Evolutionary conservation across 2,329 filamentous ascomycete species (phyloP).

Genomic region (Curvularia eragrostidis): DNA sequence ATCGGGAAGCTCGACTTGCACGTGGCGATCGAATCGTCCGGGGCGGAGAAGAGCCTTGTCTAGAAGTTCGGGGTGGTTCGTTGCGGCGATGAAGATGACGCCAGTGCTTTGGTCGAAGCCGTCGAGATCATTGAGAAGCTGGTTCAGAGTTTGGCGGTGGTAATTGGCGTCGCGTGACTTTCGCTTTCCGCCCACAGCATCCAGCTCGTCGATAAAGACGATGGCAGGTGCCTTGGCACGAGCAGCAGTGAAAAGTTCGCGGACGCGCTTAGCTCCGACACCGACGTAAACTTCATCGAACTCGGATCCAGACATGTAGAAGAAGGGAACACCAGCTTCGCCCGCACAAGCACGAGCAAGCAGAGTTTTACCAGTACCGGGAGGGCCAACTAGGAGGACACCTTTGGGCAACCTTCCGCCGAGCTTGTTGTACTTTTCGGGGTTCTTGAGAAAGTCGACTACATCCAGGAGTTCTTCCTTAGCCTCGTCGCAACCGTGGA

Average conservation of each 20-base stretch:
- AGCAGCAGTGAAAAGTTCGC: conserved; percentile 86
- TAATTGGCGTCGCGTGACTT: conserved; percentile 94
- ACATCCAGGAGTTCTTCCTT: conserved; percentile 98
- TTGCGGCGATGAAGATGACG: conserved; percentile 94
- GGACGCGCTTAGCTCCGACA: conserved; percentile 93
- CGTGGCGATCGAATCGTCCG: conserved; percentile 93
- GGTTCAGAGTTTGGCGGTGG: conserved; percentile 96
- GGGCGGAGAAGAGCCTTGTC: conserved; percentile 95
- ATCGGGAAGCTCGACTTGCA: conserved; percentile 87
- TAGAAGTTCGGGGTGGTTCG: conserved; percentile 92
- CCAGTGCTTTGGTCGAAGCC: conserved; percentile 95
- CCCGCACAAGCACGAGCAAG: conserved; percentile 94
- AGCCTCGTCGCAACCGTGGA: conserved; percentile 96
- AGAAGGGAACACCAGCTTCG: conserved; percentile 97
- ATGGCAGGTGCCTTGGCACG: conserved; percentile 88
- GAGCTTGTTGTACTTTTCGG: conserved; percentile 89
- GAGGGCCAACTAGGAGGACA: conserved; percentile 91
- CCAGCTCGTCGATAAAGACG: conserved; percentile 92
- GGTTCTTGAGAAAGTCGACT: conserved; percentile 93
- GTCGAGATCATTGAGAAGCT: conserved; percentile 94
- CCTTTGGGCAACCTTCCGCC: conserved; percentile 97
- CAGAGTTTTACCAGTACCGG: conserved; percentile 96
- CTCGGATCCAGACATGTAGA: conserved; percentile 99
- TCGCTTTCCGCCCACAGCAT: conserved; percentile 92
- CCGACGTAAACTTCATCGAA: conserved; percentile 99